Percentiles rank a stretch among this genome's conserved stretches.
These are phyloP conservation scores for Epichloe glyceriae DNA, from an alignment of 2,329 filamentous ascomycete genomes.

Conservation along the genomic window DNA sequence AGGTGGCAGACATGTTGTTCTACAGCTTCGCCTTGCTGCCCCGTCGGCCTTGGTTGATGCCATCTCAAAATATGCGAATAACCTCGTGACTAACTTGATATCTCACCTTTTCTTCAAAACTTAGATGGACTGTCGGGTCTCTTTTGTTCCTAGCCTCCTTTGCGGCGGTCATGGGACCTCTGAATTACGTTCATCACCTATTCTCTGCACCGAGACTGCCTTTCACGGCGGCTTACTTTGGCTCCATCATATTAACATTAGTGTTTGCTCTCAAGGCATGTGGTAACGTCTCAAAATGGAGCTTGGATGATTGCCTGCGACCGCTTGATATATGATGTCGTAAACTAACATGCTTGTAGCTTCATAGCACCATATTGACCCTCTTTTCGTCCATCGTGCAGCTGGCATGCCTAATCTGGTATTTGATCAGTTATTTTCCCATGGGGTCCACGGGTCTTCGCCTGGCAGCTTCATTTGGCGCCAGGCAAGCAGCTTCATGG, in stretches of 20 bases:
- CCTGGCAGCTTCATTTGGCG: slow-evolving; percentile 76
- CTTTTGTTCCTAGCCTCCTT: slow-evolving; percentile 83
- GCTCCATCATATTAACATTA: slow-evolving; percentile 76
- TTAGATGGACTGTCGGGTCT: slow-evolving; percentile 82
- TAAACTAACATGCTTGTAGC: slow-evolving; percentile 33
- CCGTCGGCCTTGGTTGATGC: background rate
- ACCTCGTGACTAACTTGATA: slow-evolving; percentile 14
- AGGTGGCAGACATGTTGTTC: background rate
- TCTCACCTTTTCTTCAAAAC: slow-evolving; percentile 22
- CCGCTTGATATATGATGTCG: background rate
- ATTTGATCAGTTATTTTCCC: slow-evolving; percentile 92
- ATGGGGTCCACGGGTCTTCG: slow-evolving; percentile 87
- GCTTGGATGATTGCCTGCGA: background rate
- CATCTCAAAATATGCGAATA: background rate
- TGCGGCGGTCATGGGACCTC: slow-evolving; percentile 86
- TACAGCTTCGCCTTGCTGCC: background rate
- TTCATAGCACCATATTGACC: slow-evolving; percentile 74
- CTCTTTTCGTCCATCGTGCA: slow-evolving; percentile 75
- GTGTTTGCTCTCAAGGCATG: slow-evolving; percentile 88
- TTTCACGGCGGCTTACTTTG: slow-evolving; percentile 91
- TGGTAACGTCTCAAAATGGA: slow-evolving; percentile 15
- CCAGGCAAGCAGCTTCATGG: slow-evolving; percentile 75
- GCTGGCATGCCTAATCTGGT: slow-evolving; percentile 75
- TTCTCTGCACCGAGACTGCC: slow-evolving; percentile 74
- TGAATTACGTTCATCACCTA: slow-evolving; percentile 72